Conservation (phyloP, 192 early-diverging fungal species). For the Borealophlyctis nickersoniae region DNA sequence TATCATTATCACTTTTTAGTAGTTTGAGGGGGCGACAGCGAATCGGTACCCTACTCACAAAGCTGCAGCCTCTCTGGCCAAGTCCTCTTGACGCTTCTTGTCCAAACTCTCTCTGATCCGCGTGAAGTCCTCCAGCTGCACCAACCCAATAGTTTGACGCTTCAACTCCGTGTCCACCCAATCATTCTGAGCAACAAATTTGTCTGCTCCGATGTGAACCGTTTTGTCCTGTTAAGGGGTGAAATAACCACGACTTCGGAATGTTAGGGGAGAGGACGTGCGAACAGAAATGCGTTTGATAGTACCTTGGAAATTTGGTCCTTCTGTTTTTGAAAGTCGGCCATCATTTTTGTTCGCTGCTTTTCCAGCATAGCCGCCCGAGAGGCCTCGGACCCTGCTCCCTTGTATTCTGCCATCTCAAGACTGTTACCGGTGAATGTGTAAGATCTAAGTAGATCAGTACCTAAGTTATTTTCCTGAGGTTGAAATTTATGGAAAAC, state of each 20-base stretch:
- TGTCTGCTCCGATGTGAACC: slow-evolving; percentile 66
- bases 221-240: slow-evolving; percentile 50
- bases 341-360: slow-evolving; percentile 64
- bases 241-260: not conserved
- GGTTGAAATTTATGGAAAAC: no score
- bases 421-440: no score
- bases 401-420: slow-evolving; percentile 30
- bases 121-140: slow-evolving; percentile 85
- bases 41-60: no score
- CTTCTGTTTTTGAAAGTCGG: slow-evolving; percentile 66
- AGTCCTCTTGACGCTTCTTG: slow-evolving; percentile 60
- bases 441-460: no score
- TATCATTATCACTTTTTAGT: no score
- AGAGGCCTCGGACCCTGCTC: slow-evolving; percentile 27
- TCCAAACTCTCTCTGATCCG: slow-evolving; percentile 79
- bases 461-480: no score
- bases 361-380: slow-evolving; percentile 68
- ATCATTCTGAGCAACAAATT: slow-evolving; percentile 75
- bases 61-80: slow-evolving; percentile 47
- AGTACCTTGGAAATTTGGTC: slow-evolving; percentile 67
- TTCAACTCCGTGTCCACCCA: slow-evolving; percentile 82
- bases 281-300: not conserved
- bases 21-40: no score
- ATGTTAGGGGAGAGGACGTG: not conserved
- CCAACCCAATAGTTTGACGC: slow-evolving; percentile 84